Conservation (phyloP, 1,284 basidiomycete species). For the Ceratorhiza oryzae-sativae region DNA sequence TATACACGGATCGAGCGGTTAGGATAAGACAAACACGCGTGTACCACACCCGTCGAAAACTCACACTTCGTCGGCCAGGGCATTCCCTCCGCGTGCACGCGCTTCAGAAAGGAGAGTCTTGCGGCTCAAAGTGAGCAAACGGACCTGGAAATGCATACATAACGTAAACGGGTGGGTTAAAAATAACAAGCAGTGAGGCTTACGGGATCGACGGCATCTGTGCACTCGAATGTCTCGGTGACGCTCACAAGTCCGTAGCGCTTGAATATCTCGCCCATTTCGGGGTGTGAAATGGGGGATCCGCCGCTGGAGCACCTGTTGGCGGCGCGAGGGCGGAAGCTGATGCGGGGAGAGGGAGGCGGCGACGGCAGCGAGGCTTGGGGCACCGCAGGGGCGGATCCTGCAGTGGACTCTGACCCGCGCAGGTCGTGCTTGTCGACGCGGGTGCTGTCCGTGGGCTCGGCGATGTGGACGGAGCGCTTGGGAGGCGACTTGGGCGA, state of each 20-base stretch:
- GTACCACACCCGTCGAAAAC: conserved; percentile 19
- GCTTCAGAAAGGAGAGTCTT: conserved; percentile 13
- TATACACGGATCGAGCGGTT: neutral
- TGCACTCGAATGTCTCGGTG: conserved; percentile 33
- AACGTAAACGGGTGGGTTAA: conserved; percentile 18
- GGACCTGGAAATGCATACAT: conserved; percentile 37
- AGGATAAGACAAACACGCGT: conserved; percentile 8
- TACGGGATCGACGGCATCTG: conserved; percentile 33
- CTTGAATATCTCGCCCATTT: conserved; percentile 2
- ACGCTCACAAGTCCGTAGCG: conserved; percentile 2
- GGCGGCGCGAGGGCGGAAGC: conserved; percentile 6
- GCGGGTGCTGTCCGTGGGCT: neutral
- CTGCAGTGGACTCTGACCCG: neutral
- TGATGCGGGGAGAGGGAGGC: conserved; percentile 19
- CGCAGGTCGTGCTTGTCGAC: conserved; percentile 11
- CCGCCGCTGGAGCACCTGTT: neutral
- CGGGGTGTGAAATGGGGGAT: neutral
- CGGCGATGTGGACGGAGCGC: conserved; percentile 16
- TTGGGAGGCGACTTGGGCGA: conserved; percentile 38
- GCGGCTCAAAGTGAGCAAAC: conserved; percentile 32
- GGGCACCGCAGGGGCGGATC: conserved; percentile 1
- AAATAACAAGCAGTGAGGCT: neutral
- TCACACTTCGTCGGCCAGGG: conserved; percentile 31
- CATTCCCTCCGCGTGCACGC: conserved; percentile 29
- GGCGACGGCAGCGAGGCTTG: neutral